A percentile compares a stretch with the other conserved stretches of the same genome.
These are phyloP conservation scores for Scalesia atractyloides DNA, from an alignment of 129 eudicot species.

Conservation along the genomic window DNA sequence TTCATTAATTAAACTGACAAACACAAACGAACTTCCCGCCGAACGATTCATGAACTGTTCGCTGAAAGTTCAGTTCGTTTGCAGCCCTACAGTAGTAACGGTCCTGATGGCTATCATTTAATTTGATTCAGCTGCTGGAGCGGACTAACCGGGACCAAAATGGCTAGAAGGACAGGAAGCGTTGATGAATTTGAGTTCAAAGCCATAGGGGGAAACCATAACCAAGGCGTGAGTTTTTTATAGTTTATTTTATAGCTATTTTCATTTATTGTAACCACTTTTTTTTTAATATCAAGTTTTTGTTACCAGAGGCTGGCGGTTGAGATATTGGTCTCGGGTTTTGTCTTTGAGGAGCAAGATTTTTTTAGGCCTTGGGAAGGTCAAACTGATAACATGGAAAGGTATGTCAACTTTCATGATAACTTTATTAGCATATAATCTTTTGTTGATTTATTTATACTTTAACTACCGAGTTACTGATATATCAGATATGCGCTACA, in stretches of 20 bases:
- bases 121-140: constrained; percentile 87
- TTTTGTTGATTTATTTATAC: not conserved
- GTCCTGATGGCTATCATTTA: constrained; percentile 27
- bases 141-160: constrained; percentile 90
- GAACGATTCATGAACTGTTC: no score
- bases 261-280: constrained; percentile 2
- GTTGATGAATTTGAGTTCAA: constrained; percentile 95
- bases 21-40: no score
- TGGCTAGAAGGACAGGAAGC: constrained; percentile 95
- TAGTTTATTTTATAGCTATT: not conserved
- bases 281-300: constrained; percentile 21
- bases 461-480: constrained; percentile 16
- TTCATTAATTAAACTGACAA: no score
- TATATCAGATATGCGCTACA: constrained; percentile 75
- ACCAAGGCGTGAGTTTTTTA: constrained; percentile 83
- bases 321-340: constrained; percentile 82
- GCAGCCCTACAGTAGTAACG: not conserved
- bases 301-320: constrained; percentile 85
- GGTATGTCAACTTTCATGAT: constrained; percentile 41
- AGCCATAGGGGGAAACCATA: constrained; percentile 80
- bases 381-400: constrained; percentile 69
- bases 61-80: no score
- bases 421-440: constrained; percentile 1
- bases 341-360: constrained; percentile 83
- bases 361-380: constrained; percentile 90